Evolutionary conservation across 805 yeast genomes (phyloP).

Genomic region (Cyberlindnera maclurae): DNA sequence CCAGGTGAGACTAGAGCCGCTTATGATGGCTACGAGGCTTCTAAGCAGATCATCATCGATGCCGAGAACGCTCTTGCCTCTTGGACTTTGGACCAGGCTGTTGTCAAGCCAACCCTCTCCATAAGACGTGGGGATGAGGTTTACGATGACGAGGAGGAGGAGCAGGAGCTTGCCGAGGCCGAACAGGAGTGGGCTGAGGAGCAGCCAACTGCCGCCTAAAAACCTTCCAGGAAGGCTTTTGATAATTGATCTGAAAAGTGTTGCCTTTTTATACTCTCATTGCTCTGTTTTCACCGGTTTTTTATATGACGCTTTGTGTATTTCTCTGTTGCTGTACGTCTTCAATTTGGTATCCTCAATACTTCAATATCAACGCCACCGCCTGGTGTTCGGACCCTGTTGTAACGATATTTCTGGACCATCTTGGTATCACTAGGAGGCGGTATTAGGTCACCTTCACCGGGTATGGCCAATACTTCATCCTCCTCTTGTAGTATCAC

Average conservation of each 20-base stretch:
- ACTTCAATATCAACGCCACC: constrained; percentile 19
- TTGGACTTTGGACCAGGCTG: constrained; percentile 82
- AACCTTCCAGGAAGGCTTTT: no score
- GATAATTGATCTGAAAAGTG: neutral
- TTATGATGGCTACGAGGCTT: constrained; percentile 83
- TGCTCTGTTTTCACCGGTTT: constrained; percentile 1
- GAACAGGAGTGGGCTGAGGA: constrained; percentile 48
- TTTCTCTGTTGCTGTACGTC: neutral
- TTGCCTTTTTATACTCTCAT: neutral
- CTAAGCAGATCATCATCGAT: constrained; percentile 80
- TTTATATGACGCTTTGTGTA: neutral
- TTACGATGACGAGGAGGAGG: constrained; percentile 42
- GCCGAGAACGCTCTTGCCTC: constrained; percentile 77
- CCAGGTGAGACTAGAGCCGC: constrained; percentile 92
- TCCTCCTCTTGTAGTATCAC: constrained; percentile 6
- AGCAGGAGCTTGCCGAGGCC: constrained; percentile 43
- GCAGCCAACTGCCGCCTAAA: constrained; percentile 20
- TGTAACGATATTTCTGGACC: constrained; percentile 16
- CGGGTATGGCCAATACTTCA: constrained; percentile 14
- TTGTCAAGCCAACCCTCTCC: constrained; percentile 73
- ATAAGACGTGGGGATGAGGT: constrained; percentile 54
- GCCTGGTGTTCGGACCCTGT: constrained; percentile 7
- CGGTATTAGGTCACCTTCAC: constrained; percentile 11
- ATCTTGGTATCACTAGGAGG: constrained; percentile 12
- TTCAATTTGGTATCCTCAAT: constrained; percentile 9